Conservation (phyloP, 2,329 filamentous ascomycete genomes). For the Neonectria neomacrospora region DNA sequence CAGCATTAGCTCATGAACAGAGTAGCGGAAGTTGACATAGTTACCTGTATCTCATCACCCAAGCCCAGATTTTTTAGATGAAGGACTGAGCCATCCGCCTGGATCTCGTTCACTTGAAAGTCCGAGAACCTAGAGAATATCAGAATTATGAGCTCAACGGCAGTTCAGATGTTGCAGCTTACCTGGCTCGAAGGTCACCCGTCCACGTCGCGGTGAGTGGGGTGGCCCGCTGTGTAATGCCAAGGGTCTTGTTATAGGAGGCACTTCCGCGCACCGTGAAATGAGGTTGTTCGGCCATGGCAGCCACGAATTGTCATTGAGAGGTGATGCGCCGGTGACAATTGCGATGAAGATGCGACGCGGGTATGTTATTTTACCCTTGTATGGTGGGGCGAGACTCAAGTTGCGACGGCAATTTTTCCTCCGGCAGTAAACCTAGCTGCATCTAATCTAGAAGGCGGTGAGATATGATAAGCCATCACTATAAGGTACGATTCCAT, state of each 20-base stretch:
- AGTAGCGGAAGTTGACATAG: background rate
- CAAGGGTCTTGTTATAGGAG: conserved; percentile 50
- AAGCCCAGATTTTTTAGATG: conserved; percentile 69
- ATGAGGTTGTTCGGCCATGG: conserved; percentile 48
- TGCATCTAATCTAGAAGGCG: conserved; percentile 24
- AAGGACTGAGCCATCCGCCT: conserved; percentile 77
- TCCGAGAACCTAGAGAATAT: conserved; percentile 76
- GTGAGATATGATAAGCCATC: conserved; percentile 20
- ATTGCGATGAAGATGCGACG: conserved; percentile 26
- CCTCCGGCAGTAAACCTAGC: conserved; percentile 37
- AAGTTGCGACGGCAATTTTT: conserved; percentile 40
- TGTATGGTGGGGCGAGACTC: conserved; percentile 33
- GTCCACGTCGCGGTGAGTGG: conserved; percentile 52
- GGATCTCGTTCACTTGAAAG: conserved; percentile 92
- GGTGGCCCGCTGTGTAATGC: conserved; percentile 55
- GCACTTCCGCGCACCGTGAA: conserved; percentile 47
- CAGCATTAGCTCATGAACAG: conserved; percentile 24
- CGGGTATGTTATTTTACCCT: conserved; percentile 31
- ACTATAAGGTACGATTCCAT: background rate
- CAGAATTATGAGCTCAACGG: conserved; percentile 18
- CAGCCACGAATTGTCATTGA: conserved; percentile 10
- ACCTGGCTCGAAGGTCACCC: conserved; percentile 55
- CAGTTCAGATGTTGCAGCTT: conserved; percentile 21
- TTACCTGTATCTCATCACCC: conserved; percentile 33
- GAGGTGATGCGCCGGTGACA: conserved; percentile 12